Base-by-base conservation (phyloP, 345 rosid species). In the Moricandia arvensis region DNA sequence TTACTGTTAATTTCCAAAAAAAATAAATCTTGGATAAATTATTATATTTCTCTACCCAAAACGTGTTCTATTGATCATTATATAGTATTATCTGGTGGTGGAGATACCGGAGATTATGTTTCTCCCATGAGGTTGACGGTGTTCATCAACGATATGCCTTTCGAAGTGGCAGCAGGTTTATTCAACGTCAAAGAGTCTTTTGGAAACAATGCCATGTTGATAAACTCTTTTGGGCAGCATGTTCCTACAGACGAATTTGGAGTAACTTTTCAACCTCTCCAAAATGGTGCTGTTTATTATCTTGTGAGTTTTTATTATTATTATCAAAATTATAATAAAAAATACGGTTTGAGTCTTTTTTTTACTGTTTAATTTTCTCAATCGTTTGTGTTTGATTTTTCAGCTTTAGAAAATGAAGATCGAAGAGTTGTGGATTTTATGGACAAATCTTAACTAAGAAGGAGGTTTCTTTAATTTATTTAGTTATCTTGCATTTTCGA, bases 201-300 rank as follows among this genome's bases (percentile, higher is more conserved):
- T 68, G 98, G 98, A 31, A 92, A 86, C 21, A 87, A 90, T 17
- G 87, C 87, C 1, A 69, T 90, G 58, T 72, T 94, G 79, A 82
- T 94, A 30, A 86, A 87, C 80, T 88, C 96, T 1, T 76, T 90
- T 7, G 97, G 98, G 7, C 87, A 89, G 12, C 92, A 90, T 26
- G 80, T 94, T 71, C 83, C 85, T 69, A 90, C 96, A 3, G 83
- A 90, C 53, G 93, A 88, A 45, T 89, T 86, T 96, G 97, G 98
- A 53, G 30, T 84, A 78, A 94, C 97, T 9, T 80, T 90, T 59
- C 88, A 88, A 13, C 75, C 97, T 17, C 97, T 94, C 53, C 91
- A 91, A 67, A 86, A 92, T 26, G 97, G 96, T 5, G 90, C 85
- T 11, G 80, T 82, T 59, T 94, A 92, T 65, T 94, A 94, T 79